Percentiles rank a stretch among this genome's conserved stretches.
These are phyloP conservation scores for Hymenoscyphus occultus DNA, from an alignment of 2,329 filamentous ascomycete species.

Conservation along the genomic window DNA sequence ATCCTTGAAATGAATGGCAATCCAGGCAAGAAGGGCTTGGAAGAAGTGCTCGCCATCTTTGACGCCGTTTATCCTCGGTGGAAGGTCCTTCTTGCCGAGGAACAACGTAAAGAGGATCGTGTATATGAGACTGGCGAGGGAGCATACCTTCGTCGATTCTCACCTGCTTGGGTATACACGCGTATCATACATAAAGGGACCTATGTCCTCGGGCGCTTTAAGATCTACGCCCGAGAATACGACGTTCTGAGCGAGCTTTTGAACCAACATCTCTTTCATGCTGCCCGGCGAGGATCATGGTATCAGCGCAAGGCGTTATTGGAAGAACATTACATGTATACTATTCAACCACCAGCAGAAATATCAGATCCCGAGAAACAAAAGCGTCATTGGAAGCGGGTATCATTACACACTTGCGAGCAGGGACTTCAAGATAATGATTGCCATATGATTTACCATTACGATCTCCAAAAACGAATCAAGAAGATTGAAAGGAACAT, in stretches of 20 bases:
- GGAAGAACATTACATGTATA: constrained; percentile 92
- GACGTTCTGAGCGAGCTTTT: constrained; percentile 72
- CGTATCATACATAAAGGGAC: constrained; percentile 87
- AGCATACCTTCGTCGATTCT: constrained; percentile 84
- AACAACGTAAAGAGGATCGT: constrained; percentile 72
- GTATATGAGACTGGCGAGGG: constrained; percentile 82
- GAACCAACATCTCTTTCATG: constrained; percentile 77
- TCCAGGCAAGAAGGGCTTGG: constrained; percentile 61
- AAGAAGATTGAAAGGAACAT: constrained; percentile 83
- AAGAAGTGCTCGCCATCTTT: constrained; percentile 68
- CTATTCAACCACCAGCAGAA: constrained; percentile 39
- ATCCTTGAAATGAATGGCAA: constrained; percentile 77
- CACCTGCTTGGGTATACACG: constrained; percentile 89
- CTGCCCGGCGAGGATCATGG: constrained; percentile 82
- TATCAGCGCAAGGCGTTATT: constrained; percentile 92
- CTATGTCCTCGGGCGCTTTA: constrained; percentile 75
- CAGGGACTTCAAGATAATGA: constrained; percentile 80
- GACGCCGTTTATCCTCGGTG: constrained; percentile 78
- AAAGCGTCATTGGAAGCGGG: constrained; percentile 79
- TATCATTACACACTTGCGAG: constrained; percentile 79
- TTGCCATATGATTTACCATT: constrained; percentile 89
- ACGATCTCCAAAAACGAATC: constrained; percentile 92
- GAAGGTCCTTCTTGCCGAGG: constrained; percentile 68
- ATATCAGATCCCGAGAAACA: constrained; percentile 50
- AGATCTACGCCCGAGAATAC: constrained; percentile 76